phyloP scores from a whole-genome alignment of 2,329 filamentous ascomycete genomes.

The Phaeophleospora eucalypticola region DNA sequence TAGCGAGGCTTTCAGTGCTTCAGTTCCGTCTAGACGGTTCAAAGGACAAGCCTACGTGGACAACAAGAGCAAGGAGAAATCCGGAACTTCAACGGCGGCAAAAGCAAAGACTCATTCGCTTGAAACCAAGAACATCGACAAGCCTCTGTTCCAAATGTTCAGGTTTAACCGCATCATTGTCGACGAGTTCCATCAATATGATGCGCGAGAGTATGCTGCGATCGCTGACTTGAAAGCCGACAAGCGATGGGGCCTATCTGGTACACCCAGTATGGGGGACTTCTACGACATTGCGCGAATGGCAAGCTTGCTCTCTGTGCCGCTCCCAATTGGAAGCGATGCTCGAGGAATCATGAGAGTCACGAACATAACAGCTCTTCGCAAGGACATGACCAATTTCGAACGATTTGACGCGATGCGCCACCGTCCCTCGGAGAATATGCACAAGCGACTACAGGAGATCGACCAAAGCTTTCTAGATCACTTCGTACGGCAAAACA shows the following conservation, averaged over 20 bases:
- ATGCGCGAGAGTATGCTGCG: conserved; percentile 39
- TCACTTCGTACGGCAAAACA: conserved; percentile 46
- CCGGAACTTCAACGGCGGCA: too few relatives aligned
- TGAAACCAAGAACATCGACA: conserved; percentile 10
- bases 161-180: conserved; percentile 57
- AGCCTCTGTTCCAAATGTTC: conserved; percentile 55
- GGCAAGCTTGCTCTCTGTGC: conserved; percentile 52
- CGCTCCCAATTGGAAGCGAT: conserved; percentile 53
- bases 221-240: conserved; percentile 45
- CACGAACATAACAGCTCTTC: conserved; percentile 42
- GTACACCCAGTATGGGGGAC: conserved; percentile 55
- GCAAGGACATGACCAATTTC: conserved; percentile 44
- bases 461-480: conserved; percentile 55
- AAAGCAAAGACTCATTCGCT: conserved; percentile 10
- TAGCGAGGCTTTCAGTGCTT: conserved; percentile 31
- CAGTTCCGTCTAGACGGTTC: conserved; percentile 34
- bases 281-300: conserved; percentile 59
- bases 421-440: conserved; percentile 46
- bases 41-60: conserved; percentile 23
- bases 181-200: conserved; percentile 61
- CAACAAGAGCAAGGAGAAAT: too few relatives aligned
- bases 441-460: conserved; percentile 50
- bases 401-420: conserved; percentile 56
- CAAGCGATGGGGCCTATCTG: conserved; percentile 60
- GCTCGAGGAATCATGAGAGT: conserved; percentile 42